Evolutionary conservation across 441 rosid genomes (phyloP).

Genomic region (Arabidopsis hybrid): DNA sequence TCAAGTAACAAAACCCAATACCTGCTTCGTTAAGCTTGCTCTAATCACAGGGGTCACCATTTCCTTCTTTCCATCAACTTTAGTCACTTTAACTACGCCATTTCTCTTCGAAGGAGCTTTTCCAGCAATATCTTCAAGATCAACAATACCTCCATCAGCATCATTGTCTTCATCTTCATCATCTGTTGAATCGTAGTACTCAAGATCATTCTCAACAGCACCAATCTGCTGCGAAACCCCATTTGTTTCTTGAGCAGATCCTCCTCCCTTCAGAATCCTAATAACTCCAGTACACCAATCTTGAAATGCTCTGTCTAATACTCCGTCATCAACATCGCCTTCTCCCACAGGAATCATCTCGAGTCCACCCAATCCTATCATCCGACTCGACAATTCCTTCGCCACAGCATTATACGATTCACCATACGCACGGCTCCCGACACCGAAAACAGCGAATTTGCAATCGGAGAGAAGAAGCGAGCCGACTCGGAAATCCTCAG

Average conservation of each 20-base stretch:
- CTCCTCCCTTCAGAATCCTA: constrained; percentile 64
- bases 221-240: constrained; percentile 42
- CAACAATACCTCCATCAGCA: constrained; percentile 55
- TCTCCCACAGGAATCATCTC: constrained; percentile 69
- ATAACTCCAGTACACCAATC: constrained; percentile 69
- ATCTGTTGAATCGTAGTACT: constrained; percentile 48
- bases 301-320: constrained; percentile 62
- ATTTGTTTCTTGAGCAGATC: constrained; percentile 39
- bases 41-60: constrained; percentile 97
- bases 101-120: constrained; percentile 74
- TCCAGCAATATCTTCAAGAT: constrained; percentile 96
- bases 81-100: constrained; percentile 44
- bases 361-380: constrained; percentile 74
- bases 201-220: constrained; percentile 52
- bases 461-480: constrained; percentile 70
- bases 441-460: constrained; percentile 77
- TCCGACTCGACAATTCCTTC: constrained; percentile 61
- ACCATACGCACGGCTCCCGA: constrained; percentile 79
- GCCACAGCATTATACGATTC: constrained; percentile 74
- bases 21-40: constrained; percentile 96
- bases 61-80: constrained; percentile 69
- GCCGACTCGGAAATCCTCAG: constrained; percentile 87
- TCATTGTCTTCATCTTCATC: constrained; percentile 49
- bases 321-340: constrained; percentile 76
- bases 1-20: constrained; percentile 15